Evolutionary conservation across 306 rosid genomes (phyloP), one percentile per base, ranked within the genome.

Genomic region (Prunus dulcis): DNA sequence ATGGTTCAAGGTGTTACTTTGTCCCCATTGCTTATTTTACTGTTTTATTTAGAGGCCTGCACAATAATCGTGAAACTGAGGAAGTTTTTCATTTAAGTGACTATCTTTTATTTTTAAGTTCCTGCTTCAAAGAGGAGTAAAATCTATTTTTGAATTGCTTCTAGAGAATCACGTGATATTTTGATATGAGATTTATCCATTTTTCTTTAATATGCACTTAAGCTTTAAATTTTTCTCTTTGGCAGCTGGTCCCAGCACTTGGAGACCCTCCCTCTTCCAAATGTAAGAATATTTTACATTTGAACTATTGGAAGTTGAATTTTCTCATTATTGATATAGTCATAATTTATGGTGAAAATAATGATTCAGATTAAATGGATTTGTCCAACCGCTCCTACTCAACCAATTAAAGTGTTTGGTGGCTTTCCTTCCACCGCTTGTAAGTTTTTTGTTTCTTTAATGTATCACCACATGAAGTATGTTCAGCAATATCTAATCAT

Each of bases 351-450:
- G 67, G 65, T 74, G 62, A 51, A 23, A 74, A 46, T 78, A 80
- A 64, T 75, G 82, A 56, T 77, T 84, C 96, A 95, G 98, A 92
- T 95, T 80, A 95, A 95, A 81, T 95, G 99, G 99, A 95, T 95
- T 60, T 95, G 99, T 81, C 99, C 99, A n/a, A 95, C 98, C 47
- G 96, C 99, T 66, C 98, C 99, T 28, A 91, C 97, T 82, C 97
- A 73, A 81, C 97, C 99, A 76, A 76, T 95, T 69, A 18, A 87
- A 51, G 34, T 87, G 61, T 92, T 95, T 78, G 99, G 98, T 46
- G 99, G 99, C 78, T 92, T 92, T 88, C 98, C 99, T 28, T 95
- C 99, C 34, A 95, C 99, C 70, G 97, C 99, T 62, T 95, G 99
- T 95, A 82, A 87, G 97, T 82, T 68, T 82, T 57, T 69, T 65